phyloP scores from a whole-genome alignment of 176 grass and related monocot genomes.

The Guadua angustifolia region DNA sequence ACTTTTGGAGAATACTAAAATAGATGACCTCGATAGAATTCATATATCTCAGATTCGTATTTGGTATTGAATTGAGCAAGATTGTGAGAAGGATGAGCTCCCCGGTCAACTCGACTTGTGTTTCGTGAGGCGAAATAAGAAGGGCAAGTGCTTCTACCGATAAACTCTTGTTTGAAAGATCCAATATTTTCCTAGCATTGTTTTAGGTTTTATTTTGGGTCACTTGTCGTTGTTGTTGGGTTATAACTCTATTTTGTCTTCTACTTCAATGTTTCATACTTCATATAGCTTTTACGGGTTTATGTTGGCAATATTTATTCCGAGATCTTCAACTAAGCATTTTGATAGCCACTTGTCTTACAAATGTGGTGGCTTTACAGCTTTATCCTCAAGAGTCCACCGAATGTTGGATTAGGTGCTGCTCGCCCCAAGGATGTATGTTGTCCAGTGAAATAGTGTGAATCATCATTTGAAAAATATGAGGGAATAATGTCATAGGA shows the following conservation, averaged over 20 bases:
- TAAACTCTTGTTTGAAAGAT: neutral
- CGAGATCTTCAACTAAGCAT: neutral
- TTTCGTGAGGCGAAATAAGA: conserved; percentile 81
- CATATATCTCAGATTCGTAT: conserved; percentile 9
- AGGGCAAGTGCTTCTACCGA: conserved; percentile 45
- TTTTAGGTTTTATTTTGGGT: neutral
- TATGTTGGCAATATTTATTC: neutral
- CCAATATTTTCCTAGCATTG: neutral
- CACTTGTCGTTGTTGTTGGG: neutral
- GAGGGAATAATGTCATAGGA: no score
- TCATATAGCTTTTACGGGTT: neutral
- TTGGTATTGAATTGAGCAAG: conserved; percentile 56
- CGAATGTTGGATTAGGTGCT: neutral
- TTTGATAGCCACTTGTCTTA: neutral
- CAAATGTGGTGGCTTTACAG: neutral
- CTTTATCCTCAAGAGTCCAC: neutral
- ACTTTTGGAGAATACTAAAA: conserved; percentile 12
- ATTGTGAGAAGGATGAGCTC: conserved; percentile 84
- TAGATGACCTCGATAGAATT: conserved; percentile 26
- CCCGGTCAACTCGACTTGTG: conserved; percentile 80
- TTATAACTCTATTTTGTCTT: neutral
- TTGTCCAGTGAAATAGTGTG: no score
- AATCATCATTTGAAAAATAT: no score
- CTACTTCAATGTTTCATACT: neutral
- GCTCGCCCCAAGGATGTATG: no score